phyloP scores from a whole-genome alignment of 2,329 filamentous ascomycete species.

The Cladobotryum mycophilum region DNA sequence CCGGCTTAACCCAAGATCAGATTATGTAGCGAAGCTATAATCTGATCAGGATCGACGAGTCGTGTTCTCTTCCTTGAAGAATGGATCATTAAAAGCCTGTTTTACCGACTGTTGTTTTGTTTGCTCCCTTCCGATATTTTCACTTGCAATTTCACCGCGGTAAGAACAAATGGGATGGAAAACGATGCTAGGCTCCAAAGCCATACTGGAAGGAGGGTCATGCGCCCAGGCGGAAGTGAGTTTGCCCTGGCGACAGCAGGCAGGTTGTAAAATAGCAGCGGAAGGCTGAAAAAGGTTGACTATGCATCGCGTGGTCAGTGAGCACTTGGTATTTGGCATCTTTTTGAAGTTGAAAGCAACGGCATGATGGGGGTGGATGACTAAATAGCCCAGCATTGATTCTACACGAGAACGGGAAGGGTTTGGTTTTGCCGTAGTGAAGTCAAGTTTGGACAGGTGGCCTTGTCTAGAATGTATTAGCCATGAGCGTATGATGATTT shows the following conservation, averaged over 20 bases:
- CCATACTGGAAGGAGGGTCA: not conserved
- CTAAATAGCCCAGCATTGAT: not conserved
- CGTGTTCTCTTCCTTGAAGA: not conserved
- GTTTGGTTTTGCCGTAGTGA: not conserved
- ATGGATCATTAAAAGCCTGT: not conserved
- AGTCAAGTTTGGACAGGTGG: not conserved
- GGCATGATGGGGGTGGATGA: not conserved
- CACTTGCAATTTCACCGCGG: not conserved
- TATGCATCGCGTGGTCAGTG: not conserved
- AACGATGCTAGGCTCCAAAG: not conserved
- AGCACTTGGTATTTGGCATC: not conserved
- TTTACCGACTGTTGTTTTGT: not conserved
- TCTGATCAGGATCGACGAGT: not conserved
- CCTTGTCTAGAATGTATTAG: not conserved
- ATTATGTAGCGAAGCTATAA: slow-evolving; percentile 63
- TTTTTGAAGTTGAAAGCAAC: not conserved
- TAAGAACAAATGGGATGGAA: not conserved
- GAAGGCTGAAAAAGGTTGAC: not conserved
- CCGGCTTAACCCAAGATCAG: slow-evolving; percentile 88
- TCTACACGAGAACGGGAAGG: not conserved
- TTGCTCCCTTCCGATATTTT: not conserved
- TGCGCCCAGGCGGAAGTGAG: not conserved
- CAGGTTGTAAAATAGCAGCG: not conserved
- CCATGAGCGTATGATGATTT: not conserved
- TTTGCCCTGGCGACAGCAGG: not conserved